phyloP scores from a whole-genome alignment of 1,284 basidiomycete species.

The Prillingera fragicola region DNA sequence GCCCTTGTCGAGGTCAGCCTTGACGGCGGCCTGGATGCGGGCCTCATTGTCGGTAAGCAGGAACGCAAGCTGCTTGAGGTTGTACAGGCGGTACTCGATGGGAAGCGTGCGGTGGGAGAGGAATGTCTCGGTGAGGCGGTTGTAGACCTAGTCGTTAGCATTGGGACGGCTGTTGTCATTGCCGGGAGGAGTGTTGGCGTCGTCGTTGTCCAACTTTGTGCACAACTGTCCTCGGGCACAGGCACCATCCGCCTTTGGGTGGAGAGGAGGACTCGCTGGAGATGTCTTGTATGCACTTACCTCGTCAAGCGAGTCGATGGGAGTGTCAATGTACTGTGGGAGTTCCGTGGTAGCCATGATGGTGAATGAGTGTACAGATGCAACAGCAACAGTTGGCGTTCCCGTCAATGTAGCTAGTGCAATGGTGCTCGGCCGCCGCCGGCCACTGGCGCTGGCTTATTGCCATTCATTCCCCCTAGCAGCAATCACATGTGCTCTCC shows the following conservation, averaged over 20 bases:
- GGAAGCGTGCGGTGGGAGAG: slow-evolving; percentile 53
- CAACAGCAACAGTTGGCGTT: no score
- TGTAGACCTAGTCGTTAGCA: slow-evolving; percentile 48
- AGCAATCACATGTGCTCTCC: no score
- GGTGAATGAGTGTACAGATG: slow-evolving; percentile 1
- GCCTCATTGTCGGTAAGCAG: slow-evolving; percentile 58
- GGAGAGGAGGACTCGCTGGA: neutral
- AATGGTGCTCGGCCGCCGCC: no score
- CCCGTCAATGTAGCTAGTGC: no score
- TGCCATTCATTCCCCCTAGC: no score
- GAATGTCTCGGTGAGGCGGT: slow-evolving; percentile 53
- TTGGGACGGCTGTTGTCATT: neutral
- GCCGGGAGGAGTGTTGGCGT: neutral
- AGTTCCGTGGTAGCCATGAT: slow-evolving; percentile 7
- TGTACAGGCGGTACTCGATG: slow-evolving; percentile 57
- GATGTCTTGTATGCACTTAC: no score
- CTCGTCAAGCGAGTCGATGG: slow-evolving; percentile 18
- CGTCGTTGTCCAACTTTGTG: neutral
- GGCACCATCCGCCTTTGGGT: no score
- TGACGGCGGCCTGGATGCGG: slow-evolving; percentile 52
- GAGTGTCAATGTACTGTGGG: slow-evolving; percentile 15
- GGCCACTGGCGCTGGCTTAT: no score
- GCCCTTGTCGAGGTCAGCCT: slow-evolving; percentile 56
- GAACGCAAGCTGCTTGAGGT: slow-evolving; percentile 60
- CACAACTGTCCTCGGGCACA: neutral